Conservation (phyloP, 345 rosid genomes). For the Rhodamnia rubescens region DNA sequence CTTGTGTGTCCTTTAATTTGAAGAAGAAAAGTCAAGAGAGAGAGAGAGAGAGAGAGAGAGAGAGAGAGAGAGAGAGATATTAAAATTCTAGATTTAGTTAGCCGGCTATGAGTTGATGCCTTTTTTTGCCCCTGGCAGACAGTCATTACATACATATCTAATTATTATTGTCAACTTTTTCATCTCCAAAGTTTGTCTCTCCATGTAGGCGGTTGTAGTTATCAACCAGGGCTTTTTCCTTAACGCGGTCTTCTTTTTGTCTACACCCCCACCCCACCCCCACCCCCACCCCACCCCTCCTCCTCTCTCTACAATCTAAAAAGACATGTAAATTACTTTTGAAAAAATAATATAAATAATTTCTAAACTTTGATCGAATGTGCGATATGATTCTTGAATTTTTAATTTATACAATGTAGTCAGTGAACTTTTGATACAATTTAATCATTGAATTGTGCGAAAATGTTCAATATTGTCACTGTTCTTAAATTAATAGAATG, state of each 20-base stretch:
- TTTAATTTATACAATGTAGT: no score
- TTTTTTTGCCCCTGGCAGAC: not conserved
- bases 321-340: not conserved
- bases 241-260: not conserved
- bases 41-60: slow-evolving; percentile 1
- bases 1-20: not conserved
- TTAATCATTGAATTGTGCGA: no score
- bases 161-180: not conserved
- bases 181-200: not conserved
- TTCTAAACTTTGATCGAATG: no score
- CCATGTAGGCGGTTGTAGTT: not conserved
- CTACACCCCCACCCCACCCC: no score
- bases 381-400: no score
- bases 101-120: not conserved
- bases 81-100: not conserved
- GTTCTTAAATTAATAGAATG: no score
- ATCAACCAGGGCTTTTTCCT: not conserved
- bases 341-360: no score
- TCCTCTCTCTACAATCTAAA: not conserved
- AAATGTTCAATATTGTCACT: no score
- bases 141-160: not conserved
- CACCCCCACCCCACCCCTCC: no score
- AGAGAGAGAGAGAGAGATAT: not conserved
- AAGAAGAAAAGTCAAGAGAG: slow-evolving; percentile 21
- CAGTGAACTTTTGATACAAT: fast-evolving